Conservation (phyloP, 768 basidiomycete species). For the Termitomyces eurrhizus region DNA sequence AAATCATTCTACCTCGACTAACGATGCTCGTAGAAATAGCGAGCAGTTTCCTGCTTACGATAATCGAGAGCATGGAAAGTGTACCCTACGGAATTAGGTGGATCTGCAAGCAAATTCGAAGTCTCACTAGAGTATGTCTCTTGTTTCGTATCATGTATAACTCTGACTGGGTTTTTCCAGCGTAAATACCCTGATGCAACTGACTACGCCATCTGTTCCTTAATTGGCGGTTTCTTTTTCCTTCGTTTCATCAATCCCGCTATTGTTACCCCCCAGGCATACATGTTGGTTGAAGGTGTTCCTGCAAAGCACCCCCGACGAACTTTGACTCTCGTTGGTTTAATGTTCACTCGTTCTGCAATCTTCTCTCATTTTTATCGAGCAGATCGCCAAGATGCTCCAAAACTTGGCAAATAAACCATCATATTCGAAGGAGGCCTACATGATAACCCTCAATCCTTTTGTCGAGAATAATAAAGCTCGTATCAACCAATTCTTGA, state of each 20-base stretch:
- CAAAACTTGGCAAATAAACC: conserved; percentile 99
- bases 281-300: conserved; percentile 98
- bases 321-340: conserved; percentile 77
- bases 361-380: conserved; percentile 5
- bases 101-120: conserved; percentile 99
- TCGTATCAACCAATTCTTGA: conserved; percentile 95
- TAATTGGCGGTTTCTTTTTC: conserved; percentile 99
- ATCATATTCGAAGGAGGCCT: conserved; percentile 94
- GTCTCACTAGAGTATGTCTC: conserved; percentile 82
- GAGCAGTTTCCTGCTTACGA: conserved; percentile 94
- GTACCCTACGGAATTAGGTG: conserved; percentile 99
- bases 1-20: conserved; percentile 93
- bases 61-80: conserved; percentile 97
- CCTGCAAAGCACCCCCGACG: conserved; percentile 97
- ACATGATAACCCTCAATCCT: conserved; percentile 98
- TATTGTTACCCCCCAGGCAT: conserved; percentile 98
- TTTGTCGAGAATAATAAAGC: conserved; percentile 99
- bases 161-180: conserved; percentile 37
- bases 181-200: conserved; percentile 99
- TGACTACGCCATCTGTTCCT: conserved; percentile 96
- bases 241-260: conserved; percentile 99
- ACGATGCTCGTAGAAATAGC: conserved; percentile 99
- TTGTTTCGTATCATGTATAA: neutral
- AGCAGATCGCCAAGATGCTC: conserved; percentile 97
- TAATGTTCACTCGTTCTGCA: conserved; percentile 1